Conservation (phyloP, 129 eudicot genomes). For the Centrapalus pauciflorus region DNA sequence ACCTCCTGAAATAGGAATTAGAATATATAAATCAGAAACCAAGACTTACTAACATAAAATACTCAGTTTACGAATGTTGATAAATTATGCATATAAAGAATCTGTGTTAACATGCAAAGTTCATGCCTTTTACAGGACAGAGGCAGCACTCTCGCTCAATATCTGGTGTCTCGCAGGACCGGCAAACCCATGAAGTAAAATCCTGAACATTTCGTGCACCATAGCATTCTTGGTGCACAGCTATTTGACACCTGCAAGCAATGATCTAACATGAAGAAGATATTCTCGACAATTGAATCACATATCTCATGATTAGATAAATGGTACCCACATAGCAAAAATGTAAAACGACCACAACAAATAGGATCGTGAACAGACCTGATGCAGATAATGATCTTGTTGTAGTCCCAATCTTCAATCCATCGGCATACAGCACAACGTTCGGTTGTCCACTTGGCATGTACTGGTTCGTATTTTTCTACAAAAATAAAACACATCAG, state of each 20-base stretch:
- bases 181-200: slow-evolving; percentile 97
- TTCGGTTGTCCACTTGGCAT: slow-evolving; percentile 99
- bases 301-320: not conserved
- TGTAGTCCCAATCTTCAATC: slow-evolving; percentile 99
- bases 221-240: slow-evolving; percentile 99
- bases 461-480: slow-evolving; percentile 87
- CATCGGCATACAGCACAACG: slow-evolving; percentile 99
- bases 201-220: slow-evolving; percentile 84
- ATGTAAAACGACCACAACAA: not conserved
- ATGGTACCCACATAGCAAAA: not conserved
- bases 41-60: not conserved
- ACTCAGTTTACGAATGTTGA: not conserved
- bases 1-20: slow-evolving; percentile 55
- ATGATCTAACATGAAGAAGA: slow-evolving; percentile 11
- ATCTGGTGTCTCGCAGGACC: slow-evolving; percentile 91
- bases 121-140: slow-evolving; percentile 93
- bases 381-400: slow-evolving; percentile 91
- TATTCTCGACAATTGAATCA: not conserved
- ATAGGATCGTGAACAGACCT: slow-evolving; percentile 39
- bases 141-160: slow-evolving; percentile 92
- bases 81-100: not conserved
- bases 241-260: slow-evolving; percentile 84
- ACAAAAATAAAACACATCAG: slow-evolving; percentile 15
- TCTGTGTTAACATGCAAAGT: slow-evolving; percentile 6
- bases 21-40: not conserved